Percentiles rank a stretch among this genome's conserved stretches.
These are phyloP conservation scores for Diplodia mutila DNA, from an alignment of 2,329 filamentous ascomycete genomes.

Conservation along the genomic window DNA sequence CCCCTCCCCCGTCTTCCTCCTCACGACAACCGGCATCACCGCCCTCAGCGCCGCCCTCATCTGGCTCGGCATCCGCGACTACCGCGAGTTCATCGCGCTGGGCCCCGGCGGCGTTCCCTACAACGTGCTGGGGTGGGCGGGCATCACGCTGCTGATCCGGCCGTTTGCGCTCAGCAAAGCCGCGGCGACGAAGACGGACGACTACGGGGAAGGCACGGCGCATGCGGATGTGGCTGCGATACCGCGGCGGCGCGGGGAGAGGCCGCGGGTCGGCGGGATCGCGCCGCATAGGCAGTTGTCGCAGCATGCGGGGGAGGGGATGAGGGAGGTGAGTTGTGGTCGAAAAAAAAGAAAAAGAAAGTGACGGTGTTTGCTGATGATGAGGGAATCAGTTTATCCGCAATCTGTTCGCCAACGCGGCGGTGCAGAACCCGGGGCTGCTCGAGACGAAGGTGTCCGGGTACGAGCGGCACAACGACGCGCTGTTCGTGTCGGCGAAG, in stretches of 20 bases:
- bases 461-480: slow-evolving; percentile 8
- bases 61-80: not conserved
- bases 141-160: not conserved
- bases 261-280: not conserved
- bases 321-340: slow-evolving; percentile 1
- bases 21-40: not conserved
- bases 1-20: not conserved
- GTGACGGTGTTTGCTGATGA: no score
- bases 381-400: not conserved
- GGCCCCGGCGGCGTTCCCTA: not conserved
- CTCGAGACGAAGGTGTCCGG: not conserved
- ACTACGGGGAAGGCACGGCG: not conserved
- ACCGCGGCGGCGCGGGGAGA: not conserved
- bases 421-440: not conserved
- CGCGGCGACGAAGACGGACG: not conserved
- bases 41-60: not conserved
- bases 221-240: not conserved
- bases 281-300: slow-evolving; percentile 7
- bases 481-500: not conserved
- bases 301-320: not conserved
- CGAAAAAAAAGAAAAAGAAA: no score
- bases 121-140: slow-evolving; percentile 7
- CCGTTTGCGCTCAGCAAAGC: slow-evolving; percentile 1
- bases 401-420: not conserved
- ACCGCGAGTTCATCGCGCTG: not conserved